Evolutionary conservation across 345 rosid genomes (phyloP).

Genomic region (Camelina neglecta): DNA sequence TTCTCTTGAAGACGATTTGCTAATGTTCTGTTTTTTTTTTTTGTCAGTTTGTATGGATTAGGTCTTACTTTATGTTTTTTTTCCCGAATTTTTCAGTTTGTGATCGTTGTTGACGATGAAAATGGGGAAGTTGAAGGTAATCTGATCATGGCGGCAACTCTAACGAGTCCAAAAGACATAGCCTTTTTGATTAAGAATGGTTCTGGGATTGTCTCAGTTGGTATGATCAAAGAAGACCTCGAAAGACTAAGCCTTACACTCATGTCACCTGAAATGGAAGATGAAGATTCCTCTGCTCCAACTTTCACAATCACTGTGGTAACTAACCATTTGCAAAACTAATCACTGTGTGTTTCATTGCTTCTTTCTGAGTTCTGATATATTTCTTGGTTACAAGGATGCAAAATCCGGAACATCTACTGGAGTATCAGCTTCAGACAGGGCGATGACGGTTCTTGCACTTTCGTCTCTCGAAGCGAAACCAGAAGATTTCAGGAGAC

Average conservation of each 20-base stretch:
- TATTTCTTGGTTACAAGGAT: conserved; percentile 55
- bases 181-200: conserved; percentile 76
- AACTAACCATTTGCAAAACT: conserved; percentile 27
- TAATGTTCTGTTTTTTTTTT: neutral
- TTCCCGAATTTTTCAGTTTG: conserved; percentile 55
- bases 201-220: conserved; percentile 83
- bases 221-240: conserved; percentile 81
- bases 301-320: conserved; percentile 88
- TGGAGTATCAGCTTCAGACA: conserved; percentile 79
- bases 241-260: conserved; percentile 75
- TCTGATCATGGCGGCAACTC: conserved; percentile 75
- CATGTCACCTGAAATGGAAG: conserved; percentile 80
- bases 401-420: conserved; percentile 67
- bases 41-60: neutral
- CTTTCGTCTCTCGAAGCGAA: conserved; percentile 65
- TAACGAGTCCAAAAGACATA: conserved; percentile 55
- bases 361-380: neutral
- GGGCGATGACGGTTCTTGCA: conserved; percentile 72
- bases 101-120: conserved; percentile 90
- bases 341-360: no score
- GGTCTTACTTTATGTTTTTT: conserved; percentile 8
- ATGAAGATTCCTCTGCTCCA: conserved; percentile 81
- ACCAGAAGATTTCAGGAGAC: conserved; percentile 76
- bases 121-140: conserved; percentile 76
- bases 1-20: neutral